Evolutionary conservation across 495 filamentous ascomycete species (phyloP), one percentile per base, ranked within the genome.

Genomic region (Neurospora sp.): DNA sequence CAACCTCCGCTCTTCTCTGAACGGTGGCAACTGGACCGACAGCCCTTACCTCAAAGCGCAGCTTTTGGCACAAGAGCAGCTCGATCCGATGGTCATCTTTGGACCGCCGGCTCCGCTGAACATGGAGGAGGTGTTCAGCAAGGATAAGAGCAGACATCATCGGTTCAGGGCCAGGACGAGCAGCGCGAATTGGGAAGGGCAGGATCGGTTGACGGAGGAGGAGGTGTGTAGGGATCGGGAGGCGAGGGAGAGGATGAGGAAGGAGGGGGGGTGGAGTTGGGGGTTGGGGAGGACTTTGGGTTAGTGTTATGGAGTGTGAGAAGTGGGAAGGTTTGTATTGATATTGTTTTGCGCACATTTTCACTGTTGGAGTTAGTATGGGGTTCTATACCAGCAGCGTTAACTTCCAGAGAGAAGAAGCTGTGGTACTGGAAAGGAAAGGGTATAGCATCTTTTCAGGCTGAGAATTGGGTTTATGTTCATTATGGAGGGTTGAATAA

Each of bases 121-220:
- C 74, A 92, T 99, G 88, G 96, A 99, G 78, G 94, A 98, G 77
- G 93, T 97, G 62, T 99, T 99, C 84, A 91, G 88, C 78, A 87
- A 89, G 74, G 92, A 90, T 79, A 92, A 92, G 79, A 92, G 92
- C 71, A 86, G 92, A 74, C 89, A 91, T 81, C 91, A 92, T 82
- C 91, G 92, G 80, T 98, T 97, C 84, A 87, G 96, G 35, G 90
- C 91, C 38, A 85, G 96, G 31, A 97, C 94, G 40, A 96, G 92
- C 75, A 97, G 93, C 80, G 96, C 96, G 9, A 96, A 97, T 81
- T 99, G 96, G 96, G 89, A 85, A 75, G 90, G 92, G 14, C 81
- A 89, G n/a, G 96, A 99, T 84, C 87, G 89, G 73, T 83, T 99
- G 78, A 98, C 94, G 6, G 91, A 94, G 77, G 96, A 97, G 72